Conservation (phyloP, 2,329 filamentous ascomycete species). For the Penicillium fuscoglaucum region DNA sequence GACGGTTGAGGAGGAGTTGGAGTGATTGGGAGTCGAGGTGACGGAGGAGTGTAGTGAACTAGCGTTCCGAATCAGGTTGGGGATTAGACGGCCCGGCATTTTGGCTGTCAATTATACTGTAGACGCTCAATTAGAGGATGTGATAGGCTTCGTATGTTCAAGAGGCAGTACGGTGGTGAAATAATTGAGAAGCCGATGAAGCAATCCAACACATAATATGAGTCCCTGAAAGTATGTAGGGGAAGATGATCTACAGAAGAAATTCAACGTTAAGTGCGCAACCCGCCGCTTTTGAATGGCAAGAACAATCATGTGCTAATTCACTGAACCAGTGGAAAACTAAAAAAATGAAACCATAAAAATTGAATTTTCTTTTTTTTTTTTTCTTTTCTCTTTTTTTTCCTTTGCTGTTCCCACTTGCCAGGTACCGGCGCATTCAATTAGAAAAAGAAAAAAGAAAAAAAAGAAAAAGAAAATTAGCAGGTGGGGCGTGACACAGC, state of each 20-base stretch:
- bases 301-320: slow-evolving; percentile 24
- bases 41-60: slow-evolving; percentile 32
- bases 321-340: slow-evolving; percentile 27
- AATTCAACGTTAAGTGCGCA: slow-evolving; percentile 13
- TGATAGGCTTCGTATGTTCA: slow-evolving; percentile 12
- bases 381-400: neutral
- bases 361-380: slow-evolving; percentile 1
- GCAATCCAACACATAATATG: slow-evolving; percentile 19
- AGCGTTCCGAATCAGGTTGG: slow-evolving; percentile 42
- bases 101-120: slow-evolving; percentile 15
- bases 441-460: neutral
- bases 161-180: slow-evolving; percentile 29
- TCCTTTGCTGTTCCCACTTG: neutral
- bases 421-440: slow-evolving; percentile 11
- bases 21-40: slow-evolving; percentile 32
- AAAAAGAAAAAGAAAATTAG: neutral
- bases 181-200: slow-evolving; percentile 19
- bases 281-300: slow-evolving; percentile 24
- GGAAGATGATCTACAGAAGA: slow-evolving; percentile 15
- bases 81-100: slow-evolving; percentile 45
- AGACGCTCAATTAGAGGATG: neutral
- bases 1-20: slow-evolving; percentile 39
- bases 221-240: slow-evolving; percentile 10
- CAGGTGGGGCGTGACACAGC: slow-evolving; percentile 15
- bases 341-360: slow-evolving; percentile 8